Evolutionary conservation across 441 rosid genomes (phyloP), one percentile per base, ranked within the genome.

Genomic region (Macaranga tanarius): DNA sequence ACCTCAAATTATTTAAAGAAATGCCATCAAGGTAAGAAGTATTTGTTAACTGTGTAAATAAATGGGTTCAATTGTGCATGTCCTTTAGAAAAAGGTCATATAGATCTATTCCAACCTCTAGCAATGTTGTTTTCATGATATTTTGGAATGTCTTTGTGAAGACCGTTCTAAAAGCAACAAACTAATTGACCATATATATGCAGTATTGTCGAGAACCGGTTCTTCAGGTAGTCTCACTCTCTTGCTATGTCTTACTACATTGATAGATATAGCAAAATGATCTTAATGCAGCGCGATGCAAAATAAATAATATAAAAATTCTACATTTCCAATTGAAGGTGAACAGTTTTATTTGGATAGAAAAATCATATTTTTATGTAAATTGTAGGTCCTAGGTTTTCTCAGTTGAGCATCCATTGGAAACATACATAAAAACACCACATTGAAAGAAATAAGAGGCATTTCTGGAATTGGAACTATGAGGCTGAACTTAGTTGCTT

Each of bases 1-100:
- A 90, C 82, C 95, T 91, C 75, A 86, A 80, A 70, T 75, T 91
- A 74, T 91, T 91, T 80, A 92, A 90, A 78, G 88, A 79, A 80
- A 82, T 72, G 67, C 90, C 89, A 58, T 93, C 99, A 58, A 62
- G 74, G 99, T 93, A 86, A 91, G 96, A 72, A 58, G 67, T 47
- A 69, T 73, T 74, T 48, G 59, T 66, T 70, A 55, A 68, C 25
- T 57, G 67, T 77, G 69, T 52, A 40, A 67, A 22, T 55, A 23
- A 59, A 50, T 23, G 2, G 64, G 69, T 34, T 22, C 31, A 42
- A 28, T 28, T 51, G 19, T 71, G 12, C 25, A 7, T 70, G 63
- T 40, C 62, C 67, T 50, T 45, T 51, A 6, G 19, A 26, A 19
- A n/a, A 60, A 4, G 59, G 26, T 22, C 22, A 60, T 17, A n/a